Base-by-base conservation (phyloP, 2,329 filamentous ascomycete species). In the Exophiala phaeomuriformis region DNA sequence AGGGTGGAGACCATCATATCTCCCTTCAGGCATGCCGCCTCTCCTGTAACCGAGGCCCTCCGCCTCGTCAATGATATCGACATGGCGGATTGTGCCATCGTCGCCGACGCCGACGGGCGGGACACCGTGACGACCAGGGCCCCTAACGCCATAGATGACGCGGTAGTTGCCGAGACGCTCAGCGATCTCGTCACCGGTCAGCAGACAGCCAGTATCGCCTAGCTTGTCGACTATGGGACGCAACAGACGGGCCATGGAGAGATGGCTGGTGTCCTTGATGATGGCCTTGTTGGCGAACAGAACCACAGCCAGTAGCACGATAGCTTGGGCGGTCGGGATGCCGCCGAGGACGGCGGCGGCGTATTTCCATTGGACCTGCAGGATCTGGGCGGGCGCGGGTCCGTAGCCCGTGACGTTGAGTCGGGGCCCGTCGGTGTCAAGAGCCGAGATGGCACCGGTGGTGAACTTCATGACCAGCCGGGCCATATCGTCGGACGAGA, bases 331-430 rank as follows among this genome's bases (percentile, higher is more conserved):
- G 7, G 56, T 7, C 8, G 59, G 59, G n/a, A 61, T 52, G 3
- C 49, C 57, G 27, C 42, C 54, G 5, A 61, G 49, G 45, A 61
- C 53, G 8, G 53, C 31, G 10, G 32, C 51, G 5, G 57, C 53
- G 29, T 42, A 53, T 7, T 32, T 40, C 59, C 59, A 61, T 28
- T 55, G 68, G 96, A 97, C 70, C 95, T 97, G 61, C 83, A 90
- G 56, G 95, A 95, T 64, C 90, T 97, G 69, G 75, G 72, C 8
- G 86, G 90, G 4, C 77, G 80, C 39, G 95, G 90, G 86, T 10
- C 28, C 39, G 10, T 35, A 49, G 94, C 89, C 59, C 89, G 86
- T 47, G 95, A 91, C 65, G 77, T 95, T 59, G 27, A 49, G 12
- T 5, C 59, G 43, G 3, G 52, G 56, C 7, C 57, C 59, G 29